Evolutionary conservation across 2,329 filamentous ascomycete genomes (phyloP).

Genomic region (Pyricularia pennisetigena): DNA sequence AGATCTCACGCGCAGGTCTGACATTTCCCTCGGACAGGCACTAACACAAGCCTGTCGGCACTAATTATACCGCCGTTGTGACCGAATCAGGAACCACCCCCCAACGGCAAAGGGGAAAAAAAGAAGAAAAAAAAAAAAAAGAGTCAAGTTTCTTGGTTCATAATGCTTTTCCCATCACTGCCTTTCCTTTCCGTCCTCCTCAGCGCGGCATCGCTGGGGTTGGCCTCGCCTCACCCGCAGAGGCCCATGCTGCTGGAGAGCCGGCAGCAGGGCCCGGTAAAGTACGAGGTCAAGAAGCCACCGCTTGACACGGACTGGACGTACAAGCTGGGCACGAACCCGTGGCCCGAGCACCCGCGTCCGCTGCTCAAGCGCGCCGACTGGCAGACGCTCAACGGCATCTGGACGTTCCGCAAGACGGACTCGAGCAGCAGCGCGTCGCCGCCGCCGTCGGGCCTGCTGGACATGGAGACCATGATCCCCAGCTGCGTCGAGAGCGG

Average conservation of each 20-base stretch:
- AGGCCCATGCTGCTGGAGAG: background rate
- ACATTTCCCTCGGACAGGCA: background rate
- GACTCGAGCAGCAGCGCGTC: slow-evolving; percentile 15
- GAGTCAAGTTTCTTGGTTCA: background rate
- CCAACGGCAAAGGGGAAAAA: background rate
- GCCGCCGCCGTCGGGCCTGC: slow-evolving; percentile 16
- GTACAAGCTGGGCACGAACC: slow-evolving; percentile 36
- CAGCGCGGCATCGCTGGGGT: background rate
- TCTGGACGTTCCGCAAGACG: slow-evolving; percentile 39
- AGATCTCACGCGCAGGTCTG: background rate
- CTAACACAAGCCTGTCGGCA: background rate
- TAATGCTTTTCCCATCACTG: background rate
- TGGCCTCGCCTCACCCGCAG: background rate
- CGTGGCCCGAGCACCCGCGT: slow-evolving; percentile 49
- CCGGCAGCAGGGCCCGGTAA: slow-evolving; percentile 5
- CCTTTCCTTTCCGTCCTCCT: background rate
- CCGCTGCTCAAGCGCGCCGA: slow-evolving; percentile 41
- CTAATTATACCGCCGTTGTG: background rate
- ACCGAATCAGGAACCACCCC: background rate
- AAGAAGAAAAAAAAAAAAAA: too few species aligned
- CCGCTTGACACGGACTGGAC: slow-evolving; percentile 44
- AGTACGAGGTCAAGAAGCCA: slow-evolving; percentile 26
- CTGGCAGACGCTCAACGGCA: slow-evolving; percentile 48
- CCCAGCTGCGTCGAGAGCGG: slow-evolving; percentile 19
- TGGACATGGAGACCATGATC: slow-evolving; percentile 26